phyloP scores from a whole-genome alignment of 208 protist genomes.

The Leishmania braziliensis region DNA sequence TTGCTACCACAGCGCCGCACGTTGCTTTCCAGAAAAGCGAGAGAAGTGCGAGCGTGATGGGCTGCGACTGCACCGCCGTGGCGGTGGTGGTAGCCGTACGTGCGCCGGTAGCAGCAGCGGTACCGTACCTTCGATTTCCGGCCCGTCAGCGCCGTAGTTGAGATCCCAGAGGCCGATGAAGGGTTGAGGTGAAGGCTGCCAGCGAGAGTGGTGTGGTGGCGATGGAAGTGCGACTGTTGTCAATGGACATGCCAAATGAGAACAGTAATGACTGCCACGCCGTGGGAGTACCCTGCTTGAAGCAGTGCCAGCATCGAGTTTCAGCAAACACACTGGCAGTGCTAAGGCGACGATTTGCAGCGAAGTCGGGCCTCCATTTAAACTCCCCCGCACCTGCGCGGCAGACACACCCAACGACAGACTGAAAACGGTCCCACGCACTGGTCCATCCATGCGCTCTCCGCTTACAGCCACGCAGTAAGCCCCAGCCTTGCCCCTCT shows the following conservation, averaged over 20 bases:
- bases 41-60: slow-evolving; percentile 18
- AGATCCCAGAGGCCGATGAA: too few species aligned
- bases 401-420: slow-evolving; percentile 22
- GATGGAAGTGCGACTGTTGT: neutral
- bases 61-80: slow-evolving; percentile 10
- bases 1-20: slow-evolving; percentile 15
- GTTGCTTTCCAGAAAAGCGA: slow-evolving; percentile 21
- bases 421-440: slow-evolving; percentile 3
- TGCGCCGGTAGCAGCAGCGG: slow-evolving; percentile 14
- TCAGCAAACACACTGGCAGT: neutral
- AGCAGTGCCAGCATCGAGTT: neutral
- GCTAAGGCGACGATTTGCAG: neutral
- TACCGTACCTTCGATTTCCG: slow-evolving; percentile 17
- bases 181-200: neutral
- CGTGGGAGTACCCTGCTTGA: neutral
- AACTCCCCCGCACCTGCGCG: neutral
- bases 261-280: neutral
- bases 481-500: slow-evolving; percentile 10
- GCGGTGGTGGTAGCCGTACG: neutral
- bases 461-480: slow-evolving; percentile 14
- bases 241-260: too few species aligned
- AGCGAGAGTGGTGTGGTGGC: slow-evolving; percentile 10
- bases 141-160: slow-evolving; percentile 13
- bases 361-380: neutral
- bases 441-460: slow-evolving; percentile 21